Conservation (phyloP, 371 early-diverging fungal species). For the Mortierella sp. region DNA sequence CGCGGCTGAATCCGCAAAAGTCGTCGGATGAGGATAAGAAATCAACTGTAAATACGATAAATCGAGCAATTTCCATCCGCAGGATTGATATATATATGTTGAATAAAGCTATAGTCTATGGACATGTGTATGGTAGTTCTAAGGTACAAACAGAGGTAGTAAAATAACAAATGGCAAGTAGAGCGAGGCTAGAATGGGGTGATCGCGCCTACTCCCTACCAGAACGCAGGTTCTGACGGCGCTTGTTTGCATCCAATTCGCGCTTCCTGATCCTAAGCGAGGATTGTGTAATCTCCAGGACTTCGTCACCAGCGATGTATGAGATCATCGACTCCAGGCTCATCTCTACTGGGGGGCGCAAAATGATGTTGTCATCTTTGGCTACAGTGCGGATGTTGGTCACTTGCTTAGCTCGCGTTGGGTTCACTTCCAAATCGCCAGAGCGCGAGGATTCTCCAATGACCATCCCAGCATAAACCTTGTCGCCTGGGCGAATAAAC, state of each 20-base stretch:
- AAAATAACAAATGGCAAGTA: background rate
- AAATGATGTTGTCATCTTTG: constrained; percentile 79
- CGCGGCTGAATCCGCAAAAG: background rate
- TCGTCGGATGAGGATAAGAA: background rate
- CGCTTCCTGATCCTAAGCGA: constrained; percentile 78
- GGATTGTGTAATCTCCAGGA: constrained; percentile 82
- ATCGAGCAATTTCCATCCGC: background rate
- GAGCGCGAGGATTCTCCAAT: constrained; percentile 81
- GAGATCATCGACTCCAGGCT: constrained; percentile 81
- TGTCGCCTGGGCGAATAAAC: constrained; percentile 77
- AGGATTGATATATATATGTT: background rate
- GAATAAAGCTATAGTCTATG: background rate
- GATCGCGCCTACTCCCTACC: constrained; percentile 23
- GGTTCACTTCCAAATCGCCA: constrained; percentile 83
- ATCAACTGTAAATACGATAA: background rate
- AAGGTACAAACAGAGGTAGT: constrained; percentile 13
- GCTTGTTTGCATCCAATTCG: constrained; percentile 71
- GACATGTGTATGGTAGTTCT: background rate
- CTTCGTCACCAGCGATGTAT: constrained; percentile 83
- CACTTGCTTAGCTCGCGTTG: constrained; percentile 79
- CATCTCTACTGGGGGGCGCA: constrained; percentile 74
- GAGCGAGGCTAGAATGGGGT: background rate
- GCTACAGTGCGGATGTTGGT: constrained; percentile 80
- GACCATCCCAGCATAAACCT: constrained; percentile 85
- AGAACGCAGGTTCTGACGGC: constrained; percentile 62